Base-by-base conservation (phyloP, 164 flowering plant species). In the Aristolochia fimbriata region DNA sequence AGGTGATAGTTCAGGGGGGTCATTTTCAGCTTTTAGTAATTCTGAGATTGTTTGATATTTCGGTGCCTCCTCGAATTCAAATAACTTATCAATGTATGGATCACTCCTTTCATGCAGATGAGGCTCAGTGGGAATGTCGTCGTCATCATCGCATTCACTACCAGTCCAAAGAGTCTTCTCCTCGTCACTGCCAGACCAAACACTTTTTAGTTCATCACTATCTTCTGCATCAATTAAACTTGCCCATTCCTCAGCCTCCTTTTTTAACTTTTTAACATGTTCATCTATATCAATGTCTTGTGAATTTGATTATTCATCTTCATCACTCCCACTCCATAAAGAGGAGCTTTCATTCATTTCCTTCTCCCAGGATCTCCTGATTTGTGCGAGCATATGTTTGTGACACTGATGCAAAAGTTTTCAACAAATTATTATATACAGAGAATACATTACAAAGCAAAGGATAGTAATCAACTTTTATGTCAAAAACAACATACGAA, bases 151-250 rank as follows among this genome's bases (percentile, higher is more conserved):
- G 30, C 78, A 61, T 71, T 94, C 99, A 66, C 79, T 73, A 55
- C 97, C 97, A 7, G 96, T 85, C 99, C 99, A 93, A 22, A 93
- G 75, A 25, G 93, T 82, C 74, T 88, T 94, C 79, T 94, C 99
- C 61, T 88, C 93, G 46, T 88, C 99, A 60, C 96, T 88, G 8
- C 74, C 97, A 50, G 97, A 88, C 93, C 95, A 91, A 2, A 94
- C 84, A 62, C 99, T 82, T 63, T 80, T 51, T 47, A 91, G 62
- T 55, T 91, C 99, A 74, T 88, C 99, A 65, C 96, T 91, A 51
- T 88, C 99, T 70, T 85, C 96, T n/a, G 83, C 99, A 78, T 91
- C 88, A 58, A 94, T 88, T 20, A 68, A 77, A 54, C 82, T 75
- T 15, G 91, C 74, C 15, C 75, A 80, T 61, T 86, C 84, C 67